phyloP scores from a whole-genome alignment of 2,329 filamentous ascomycete species.

The Aureobasidium lini region DNA sequence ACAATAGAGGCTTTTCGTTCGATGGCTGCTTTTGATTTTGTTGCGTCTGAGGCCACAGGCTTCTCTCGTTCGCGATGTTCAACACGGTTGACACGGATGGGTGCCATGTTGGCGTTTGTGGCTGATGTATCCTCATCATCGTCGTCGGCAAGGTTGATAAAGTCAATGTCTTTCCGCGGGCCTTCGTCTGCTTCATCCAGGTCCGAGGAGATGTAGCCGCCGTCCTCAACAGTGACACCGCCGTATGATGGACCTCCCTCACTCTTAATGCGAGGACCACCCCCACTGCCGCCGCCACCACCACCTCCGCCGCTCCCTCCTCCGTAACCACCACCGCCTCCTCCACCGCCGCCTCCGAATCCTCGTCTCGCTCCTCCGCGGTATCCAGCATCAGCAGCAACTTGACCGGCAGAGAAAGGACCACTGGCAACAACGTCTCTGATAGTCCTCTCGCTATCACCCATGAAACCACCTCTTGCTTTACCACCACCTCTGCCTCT shows the following conservation, averaged over 20 bases:
- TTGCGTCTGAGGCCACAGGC: conserved; percentile 38
- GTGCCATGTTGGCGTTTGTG: conserved; percentile 26
- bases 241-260: conserved; percentile 21
- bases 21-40: conserved; percentile 20
- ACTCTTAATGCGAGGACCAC: conserved; percentile 26
- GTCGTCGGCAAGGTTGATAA: conserved; percentile 49
- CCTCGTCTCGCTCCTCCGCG: not conserved
- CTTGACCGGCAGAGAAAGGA: conserved; percentile 33
- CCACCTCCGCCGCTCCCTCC: conserved; percentile 14
- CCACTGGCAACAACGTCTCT: conserved; percentile 30
- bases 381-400: conserved; percentile 17
- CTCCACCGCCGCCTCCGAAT: conserved; percentile 16
- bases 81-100: conserved; percentile 49
- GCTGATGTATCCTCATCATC: conserved; percentile 34
- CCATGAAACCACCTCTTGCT: conserved; percentile 38
- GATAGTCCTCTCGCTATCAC: conserved; percentile 22
- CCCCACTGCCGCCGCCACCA: conserved; percentile 16
- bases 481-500: conserved; percentile 24
- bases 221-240: conserved; percentile 26
- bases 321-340: conserved; percentile 16
- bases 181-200: conserved; percentile 44
- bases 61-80: conserved; percentile 49
- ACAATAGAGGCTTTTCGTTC: conserved; percentile 15
- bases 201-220: conserved; percentile 40
- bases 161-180: conserved; percentile 48